phyloP scores from a whole-genome alignment of 768 basidiomycete species.

The Hirschioporus abietinus region DNA sequence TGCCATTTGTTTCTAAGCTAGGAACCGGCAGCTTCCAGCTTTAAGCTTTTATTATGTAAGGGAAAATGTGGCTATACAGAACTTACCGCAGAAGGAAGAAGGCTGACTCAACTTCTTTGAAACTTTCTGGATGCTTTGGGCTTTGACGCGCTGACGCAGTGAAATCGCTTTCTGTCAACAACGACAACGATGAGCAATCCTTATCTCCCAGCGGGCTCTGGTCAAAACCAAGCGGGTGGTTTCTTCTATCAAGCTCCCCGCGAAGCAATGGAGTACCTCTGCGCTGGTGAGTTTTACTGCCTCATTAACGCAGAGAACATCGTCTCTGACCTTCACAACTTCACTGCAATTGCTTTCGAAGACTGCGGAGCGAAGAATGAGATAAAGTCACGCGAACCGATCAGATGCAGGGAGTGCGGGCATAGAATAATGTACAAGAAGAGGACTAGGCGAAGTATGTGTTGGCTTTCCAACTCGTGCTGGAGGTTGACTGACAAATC shows the following conservation, averaged over 20 bases:
- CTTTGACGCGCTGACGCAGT: neutral
- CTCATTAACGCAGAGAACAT: conserved; percentile 6
- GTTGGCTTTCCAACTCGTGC: conserved; percentile 2
- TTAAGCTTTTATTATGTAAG: no score
- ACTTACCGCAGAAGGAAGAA: no score
- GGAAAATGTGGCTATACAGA: no score
- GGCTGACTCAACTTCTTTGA: no score
- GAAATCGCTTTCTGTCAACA: conserved; percentile 12
- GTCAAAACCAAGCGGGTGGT: conserved; percentile 27
- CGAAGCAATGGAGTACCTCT: conserved; percentile 79
- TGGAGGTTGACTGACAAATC: conserved; percentile 1
- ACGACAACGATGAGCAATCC: conserved; percentile 11
- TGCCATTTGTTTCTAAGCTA: no score
- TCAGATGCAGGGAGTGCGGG: conserved; percentile 94
- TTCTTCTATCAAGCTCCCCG: conserved; percentile 27
- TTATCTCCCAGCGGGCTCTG: conserved; percentile 7
- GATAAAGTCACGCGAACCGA: conserved; percentile 86
- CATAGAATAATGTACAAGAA: conserved; percentile 99
- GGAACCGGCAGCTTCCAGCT: no score
- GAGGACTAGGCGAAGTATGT: conserved; percentile 86
- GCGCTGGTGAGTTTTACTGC: conserved; percentile 55
- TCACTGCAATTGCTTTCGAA: conserved; percentile 25
- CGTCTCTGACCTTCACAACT: conserved; percentile 7
- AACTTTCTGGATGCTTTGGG: no score
- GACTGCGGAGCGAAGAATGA: conserved; percentile 93